Base-by-base conservation (phyloP, 129 eudicot genomes). In the Oenanthe sinensis region DNA sequence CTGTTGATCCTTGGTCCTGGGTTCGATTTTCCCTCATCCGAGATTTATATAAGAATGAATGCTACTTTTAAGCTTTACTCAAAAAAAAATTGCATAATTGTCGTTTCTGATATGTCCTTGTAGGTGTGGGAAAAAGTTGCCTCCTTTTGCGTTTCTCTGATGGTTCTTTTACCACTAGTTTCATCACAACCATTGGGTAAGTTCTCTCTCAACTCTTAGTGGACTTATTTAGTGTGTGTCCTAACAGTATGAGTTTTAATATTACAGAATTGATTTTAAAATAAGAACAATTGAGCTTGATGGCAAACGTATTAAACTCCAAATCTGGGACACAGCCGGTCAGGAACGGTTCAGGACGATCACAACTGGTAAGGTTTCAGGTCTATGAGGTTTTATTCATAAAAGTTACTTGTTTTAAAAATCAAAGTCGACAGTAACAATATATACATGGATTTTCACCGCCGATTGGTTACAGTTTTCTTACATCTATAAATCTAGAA, bases 291-390 rank as follows among this genome's bases (percentile, higher is more conserved):
- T 88, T 14, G 92, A 86, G 77, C 92, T 88, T 62, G 92, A 88
- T 86, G 89, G 89, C 77, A 89, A 89, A 77, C 87, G 93, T 45
- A 89, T 89, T 74, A 89, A 89, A 60, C 90, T 89, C 77, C 93
- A 89, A 84, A 89, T 89, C 37, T 89, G 93, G 93, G 93, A 89
- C 80, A 89, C 93, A 19, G 93, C 93, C 83, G 93, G 93, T 69
- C 93, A 89, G 81, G 93, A 89, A 74, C 87, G 93, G 65, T 89
- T 89, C 78, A 80, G 92, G 46, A 89, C 90, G 40, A 89, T 89
- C 77, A 89, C 92, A 69, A 89, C 93, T 52, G 42, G 42, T 39
- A 85, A 78, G 26, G 75, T 77, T 77, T 82, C 13, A 8, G 63
- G 45, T 65, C 44, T 28, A 43, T 3, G 0, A 58, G 40, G 20